These are phyloP conservation scores for Trametes polyzona DNA, from an alignment of 1,284 basidiomycete species.

Conservation along the genomic window DNA sequence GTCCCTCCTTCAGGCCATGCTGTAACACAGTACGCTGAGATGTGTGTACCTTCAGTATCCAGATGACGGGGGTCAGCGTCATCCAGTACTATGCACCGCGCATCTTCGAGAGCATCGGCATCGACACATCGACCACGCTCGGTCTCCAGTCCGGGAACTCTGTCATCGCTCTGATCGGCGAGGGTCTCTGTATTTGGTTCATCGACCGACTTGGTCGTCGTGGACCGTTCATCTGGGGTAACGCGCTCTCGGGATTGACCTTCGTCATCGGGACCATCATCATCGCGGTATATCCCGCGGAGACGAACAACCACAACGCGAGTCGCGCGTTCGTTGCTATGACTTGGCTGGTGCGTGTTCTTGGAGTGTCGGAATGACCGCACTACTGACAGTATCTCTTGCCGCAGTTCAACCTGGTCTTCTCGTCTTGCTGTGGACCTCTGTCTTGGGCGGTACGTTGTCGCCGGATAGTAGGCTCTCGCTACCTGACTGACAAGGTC, in stretches of 20 bases:
- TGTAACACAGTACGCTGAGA: background rate
- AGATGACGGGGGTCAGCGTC: slow-evolving; percentile 53
- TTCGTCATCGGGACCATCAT: slow-evolving; percentile 57
- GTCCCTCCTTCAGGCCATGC: background rate
- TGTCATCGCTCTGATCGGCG: slow-evolving; percentile 60
- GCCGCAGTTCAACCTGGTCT: slow-evolving; percentile 60
- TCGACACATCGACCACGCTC: slow-evolving; percentile 43
- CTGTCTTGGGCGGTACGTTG: slow-evolving; percentile 47
- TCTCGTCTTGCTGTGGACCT: slow-evolving; percentile 56
- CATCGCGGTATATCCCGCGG: slow-evolving; percentile 54
- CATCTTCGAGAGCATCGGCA: slow-evolving; percentile 51
- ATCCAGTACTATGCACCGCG: slow-evolving; percentile 51
- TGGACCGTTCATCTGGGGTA: slow-evolving; percentile 57
- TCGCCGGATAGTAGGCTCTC: background rate
- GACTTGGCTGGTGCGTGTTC: slow-evolving; percentile 36
- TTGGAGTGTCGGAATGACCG: slow-evolving; percentile 1
- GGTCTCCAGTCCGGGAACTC: slow-evolving; percentile 67
- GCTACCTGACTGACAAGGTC: background rate
- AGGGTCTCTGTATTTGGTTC: slow-evolving; percentile 58
- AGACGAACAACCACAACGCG: slow-evolving; percentile 41
- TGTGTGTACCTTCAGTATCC: slow-evolving; percentile 41
- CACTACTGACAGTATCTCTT: slow-evolving; percentile 25
- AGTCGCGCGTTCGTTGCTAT: slow-evolving; percentile 32
- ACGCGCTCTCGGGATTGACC: slow-evolving; percentile 53
- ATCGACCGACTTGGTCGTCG: slow-evolving; percentile 61